Base-by-base conservation (phyloP, 2,329 filamentous ascomycete species). In the Ceratocystis colombiana region DNA sequence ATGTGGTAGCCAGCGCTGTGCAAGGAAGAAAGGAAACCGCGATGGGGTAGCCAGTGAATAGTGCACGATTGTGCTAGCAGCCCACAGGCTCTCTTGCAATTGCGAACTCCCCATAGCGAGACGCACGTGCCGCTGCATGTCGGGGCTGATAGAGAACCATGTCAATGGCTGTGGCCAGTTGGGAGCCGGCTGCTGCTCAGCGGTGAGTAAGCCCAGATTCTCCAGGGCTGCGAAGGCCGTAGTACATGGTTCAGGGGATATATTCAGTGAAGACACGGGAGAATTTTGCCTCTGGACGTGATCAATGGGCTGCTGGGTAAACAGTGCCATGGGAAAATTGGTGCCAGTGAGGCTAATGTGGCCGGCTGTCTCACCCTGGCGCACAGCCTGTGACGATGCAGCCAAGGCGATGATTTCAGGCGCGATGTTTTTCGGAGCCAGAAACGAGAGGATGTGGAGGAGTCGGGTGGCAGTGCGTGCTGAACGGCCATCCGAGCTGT, bases 101-200 rank as follows among this genome's bases (percentile, higher is more conserved):
- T 59, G 55, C 30, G 55, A 59, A n/a, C 28, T 59, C 12, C 55
- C 55, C 55, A 59, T 59, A 5, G 30, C 30, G 15, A 59, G 33
- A 22, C 55, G 55, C 55, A 59, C 55, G 17, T 59, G 55, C 15
- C 55, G 22, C 55, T 59, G 55, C 55, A 59, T 59, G 7, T 59
- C 55, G 30, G 55, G 20, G 20, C 25, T n/a, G 8, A 59, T 59
- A 4, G 25, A 59, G 55, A 59, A 59, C 55, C 55, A 59, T 15
- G 15, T n/a, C 12, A 37, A 30, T 8, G 28, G 25, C 20, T 33
- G 28, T 7, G 55, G 55, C 55, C 55, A 59, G 55, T 59, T 37
- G 30, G 55, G 55, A 2, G 55, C 55, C 5, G 55, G 17, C 25
- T 30, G 55, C 28, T 59, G 55, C 33, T 59, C 28, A n/a, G 28